Evolutionary conservation across 2,329 filamentous ascomycete genomes (phyloP), one percentile per base, ranked within the genome.

Genomic region (Fusarium sp.): DNA sequence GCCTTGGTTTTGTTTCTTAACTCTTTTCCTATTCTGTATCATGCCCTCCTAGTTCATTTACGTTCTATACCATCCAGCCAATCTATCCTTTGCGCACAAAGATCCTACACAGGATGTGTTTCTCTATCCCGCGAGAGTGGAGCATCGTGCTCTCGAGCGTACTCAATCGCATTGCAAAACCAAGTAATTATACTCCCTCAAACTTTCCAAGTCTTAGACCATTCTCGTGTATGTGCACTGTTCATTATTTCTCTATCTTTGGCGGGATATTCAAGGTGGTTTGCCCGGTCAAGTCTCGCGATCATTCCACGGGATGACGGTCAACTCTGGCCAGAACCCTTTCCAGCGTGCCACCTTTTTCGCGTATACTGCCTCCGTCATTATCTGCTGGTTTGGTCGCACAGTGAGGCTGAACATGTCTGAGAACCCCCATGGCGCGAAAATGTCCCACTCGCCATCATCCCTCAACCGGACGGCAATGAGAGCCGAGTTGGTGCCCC

Each of bases 401-500:
- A 82, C 82, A 1, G 80, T 64, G 52, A 84, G 72, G 20, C 67
- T 80, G 52, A 82, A 83, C 56, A 81, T 81, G 20, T 84, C 82
- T 0, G 82, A 82, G 4, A 84, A 64, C 0, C 82, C 83, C 48
- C 79, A 74, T 2, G 82, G 82, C 5, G 82, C 82, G 63, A 81
- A 84, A 0, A 84, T 76, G 30, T 70, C 77, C 83, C 82, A 83
- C 11, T 76, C 58, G 0, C 72, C 79, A 4, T 77, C 75, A 0
- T 69, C 71, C 9, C 70, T 61, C 6, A 81, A 34, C 3, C 81
- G 62, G 1, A 83, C 72, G 0, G 79, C 82, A 14, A 84, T 74
- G 66, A 83, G 77, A 2, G 82, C 82, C 4, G 79, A 82, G 8
- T 81, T 83, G 2, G 81, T 79, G 16, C 82, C 79, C 82, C 82